Evolutionary conservation across 2,329 filamentous ascomycete genomes (phyloP), one percentile per base, ranked within the genome.

Genomic region (Berkeleyomyces rouxiae): DNA sequence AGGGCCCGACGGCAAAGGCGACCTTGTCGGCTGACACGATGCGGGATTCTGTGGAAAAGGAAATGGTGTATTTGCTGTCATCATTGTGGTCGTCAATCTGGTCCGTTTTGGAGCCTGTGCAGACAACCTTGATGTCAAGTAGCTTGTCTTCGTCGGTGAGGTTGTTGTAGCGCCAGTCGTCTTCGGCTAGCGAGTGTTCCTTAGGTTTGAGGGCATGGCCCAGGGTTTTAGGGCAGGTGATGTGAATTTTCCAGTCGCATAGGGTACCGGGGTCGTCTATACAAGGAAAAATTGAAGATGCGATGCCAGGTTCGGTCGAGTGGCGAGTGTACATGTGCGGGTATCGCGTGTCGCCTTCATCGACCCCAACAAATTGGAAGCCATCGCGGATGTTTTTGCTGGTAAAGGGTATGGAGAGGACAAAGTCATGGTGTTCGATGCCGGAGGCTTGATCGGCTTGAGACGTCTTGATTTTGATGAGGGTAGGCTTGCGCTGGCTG

Each of bases 281-380:
- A 71, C 93, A 97, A 0, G 93, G 93, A 69, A 99, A 99, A 36
- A 97, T 83, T 68, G 86, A 91, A 57, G 85, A 92, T 0, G 90
- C 85, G 16, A 84, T 85, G 39, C 91, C 90, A 0, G 90, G 83
- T 65, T 88, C 85, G 49, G 86, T 77, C 1, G 86, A 87, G 69
- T 92, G 90, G 47, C 85, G 86, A 0, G 92, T 95, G 72, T 95
- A 99, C 58, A 88, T 85, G 74, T 99, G 92, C 0, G 93, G 90
- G 71, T 91, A 99, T 65, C 91, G 82, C 63, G 79, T 78, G 71
- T 96, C 92, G 59, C 85, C 82, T 63, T 85, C 84, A 53, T 90
- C 84, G 44, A 93, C 81, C 3, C 93, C 91, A 13, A 95, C 88
- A 73, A 96, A 99, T 65, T 96, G 91, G 64, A 97, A 73, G 31